These are phyloP conservation scores for Rickenella mellea DNA, from an alignment of 768 basidiomycete genomes.

Conservation along the genomic window DNA sequence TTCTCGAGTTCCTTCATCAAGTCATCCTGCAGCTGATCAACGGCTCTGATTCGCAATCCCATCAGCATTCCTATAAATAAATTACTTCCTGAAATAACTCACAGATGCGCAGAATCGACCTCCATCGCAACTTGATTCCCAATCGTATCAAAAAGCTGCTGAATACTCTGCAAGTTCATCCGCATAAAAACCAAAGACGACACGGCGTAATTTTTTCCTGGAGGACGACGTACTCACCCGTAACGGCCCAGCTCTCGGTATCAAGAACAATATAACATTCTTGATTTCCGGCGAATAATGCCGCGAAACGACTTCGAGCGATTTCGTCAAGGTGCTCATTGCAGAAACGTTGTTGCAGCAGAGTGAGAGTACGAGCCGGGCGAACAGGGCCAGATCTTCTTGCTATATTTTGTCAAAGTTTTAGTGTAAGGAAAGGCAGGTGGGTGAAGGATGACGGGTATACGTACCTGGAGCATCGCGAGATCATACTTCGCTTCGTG, in stretches of 20 bases:
- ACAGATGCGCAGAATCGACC: slow-evolving; percentile 79
- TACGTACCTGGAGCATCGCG: slow-evolving; percentile 36
- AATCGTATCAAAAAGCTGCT: slow-evolving; percentile 75
- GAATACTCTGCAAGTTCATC: slow-evolving; percentile 75
- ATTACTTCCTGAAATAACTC: slow-evolving; percentile 14
- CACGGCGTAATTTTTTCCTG: not conserved
- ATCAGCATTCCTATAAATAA: not conserved
- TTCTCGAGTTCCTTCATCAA: slow-evolving; percentile 89
- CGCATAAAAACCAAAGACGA: slow-evolving; percentile 1
- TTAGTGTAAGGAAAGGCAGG: too few species aligned
- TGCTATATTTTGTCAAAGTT: too few species aligned
- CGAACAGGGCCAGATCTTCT: slow-evolving; percentile 84
- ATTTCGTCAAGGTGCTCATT: slow-evolving; percentile 57
- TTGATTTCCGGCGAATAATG: slow-evolving; percentile 78
- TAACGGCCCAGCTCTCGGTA: slow-evolving; percentile 58
- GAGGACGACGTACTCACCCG: slow-evolving; percentile 33
- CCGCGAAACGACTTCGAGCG: slow-evolving; percentile 62
- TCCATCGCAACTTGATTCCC: slow-evolving; percentile 64
- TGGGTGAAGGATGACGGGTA: too few species aligned
- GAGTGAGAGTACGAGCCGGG: slow-evolving; percentile 71
- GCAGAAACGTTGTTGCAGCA: slow-evolving; percentile 61
- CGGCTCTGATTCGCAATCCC: slow-evolving; percentile 38
- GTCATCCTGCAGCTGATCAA: slow-evolving; percentile 76
- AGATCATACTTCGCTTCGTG: slow-evolving; percentile 62
- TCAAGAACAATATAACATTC: slow-evolving; percentile 66